Conservation (phyloP, 768 basidiomycete genomes). For the Exsudoporus frostii region DNA sequence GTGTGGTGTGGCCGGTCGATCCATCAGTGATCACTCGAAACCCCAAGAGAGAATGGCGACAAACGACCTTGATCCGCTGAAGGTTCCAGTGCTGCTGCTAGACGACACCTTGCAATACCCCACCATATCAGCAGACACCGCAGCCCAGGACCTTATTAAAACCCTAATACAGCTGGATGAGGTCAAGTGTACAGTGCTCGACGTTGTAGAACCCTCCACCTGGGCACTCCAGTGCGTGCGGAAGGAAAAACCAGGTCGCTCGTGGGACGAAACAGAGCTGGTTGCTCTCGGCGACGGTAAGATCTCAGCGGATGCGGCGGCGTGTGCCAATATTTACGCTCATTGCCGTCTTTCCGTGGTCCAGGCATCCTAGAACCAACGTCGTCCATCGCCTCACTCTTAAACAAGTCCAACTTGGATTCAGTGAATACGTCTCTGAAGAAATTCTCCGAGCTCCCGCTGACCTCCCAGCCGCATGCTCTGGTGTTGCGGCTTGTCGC, state of each 20-base stretch:
- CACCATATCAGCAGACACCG: constrained; percentile 50
- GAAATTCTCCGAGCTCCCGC: constrained; percentile 67
- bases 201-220: constrained; percentile 49
- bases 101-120: constrained; percentile 62
- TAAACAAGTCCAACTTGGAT: constrained; percentile 39
- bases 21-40: neutral
- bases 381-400: constrained; percentile 49
- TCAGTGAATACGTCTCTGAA: constrained; percentile 34
- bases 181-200: constrained; percentile 52
- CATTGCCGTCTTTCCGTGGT: neutral
- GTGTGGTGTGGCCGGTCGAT: neutral
- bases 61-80: constrained; percentile 35
- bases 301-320: constrained; percentile 8
- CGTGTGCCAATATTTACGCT: constrained; percentile 11
- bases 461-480: constrained; percentile 64
- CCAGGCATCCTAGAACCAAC: constrained; percentile 50
- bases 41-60: constrained; percentile 21
- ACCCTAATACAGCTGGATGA: constrained; percentile 45
- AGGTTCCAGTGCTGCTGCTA: constrained; percentile 59
- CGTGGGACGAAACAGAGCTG: constrained; percentile 73
- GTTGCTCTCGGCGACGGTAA: constrained; percentile 61
- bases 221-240: constrained; percentile 73
- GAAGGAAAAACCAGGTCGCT: constrained; percentile 52
- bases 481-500: constrained; percentile 72
- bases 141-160: constrained; percentile 58